Evolutionary conservation across 2,329 filamentous ascomycete genomes (phyloP).

Genomic region (Clarireedia monteithiana): DNA sequence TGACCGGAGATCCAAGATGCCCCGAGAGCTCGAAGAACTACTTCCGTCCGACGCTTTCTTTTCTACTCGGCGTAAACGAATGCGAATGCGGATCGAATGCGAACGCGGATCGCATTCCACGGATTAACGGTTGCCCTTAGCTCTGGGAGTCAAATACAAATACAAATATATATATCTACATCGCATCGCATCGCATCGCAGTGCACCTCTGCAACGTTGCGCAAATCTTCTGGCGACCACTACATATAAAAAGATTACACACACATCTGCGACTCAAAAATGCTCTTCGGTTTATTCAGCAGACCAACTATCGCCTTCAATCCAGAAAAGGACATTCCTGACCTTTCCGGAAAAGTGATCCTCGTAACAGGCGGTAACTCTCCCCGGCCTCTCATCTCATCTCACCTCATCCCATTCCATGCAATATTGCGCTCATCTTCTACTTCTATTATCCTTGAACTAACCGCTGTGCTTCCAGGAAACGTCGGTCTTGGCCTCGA

Average conservation of each 20-base stretch:
- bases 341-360: conserved; percentile 34
- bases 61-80: too few relatives aligned
- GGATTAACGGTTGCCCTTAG: too few relatives aligned
- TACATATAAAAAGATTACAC: neutral
- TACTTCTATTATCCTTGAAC: neutral
- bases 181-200: too few relatives aligned
- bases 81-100: too few relatives aligned
- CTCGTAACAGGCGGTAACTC: conserved; percentile 22
- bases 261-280: neutral
- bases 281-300: conserved; percentile 2
- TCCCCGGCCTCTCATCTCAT: neutral
- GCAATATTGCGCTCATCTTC: neutral
- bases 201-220: too few relatives aligned
- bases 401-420: too few relatives aligned
- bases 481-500: conserved; percentile 39
- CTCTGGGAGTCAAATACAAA: too few relatives aligned
- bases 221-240: neutral
- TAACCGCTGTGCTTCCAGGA: conserved; percentile 8
- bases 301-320: conserved; percentile 6
- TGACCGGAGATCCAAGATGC: too few relatives aligned
- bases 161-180: too few relatives aligned
- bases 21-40: too few relatives aligned
- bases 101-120: too few relatives aligned
- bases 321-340: conserved; percentile 28
- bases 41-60: too few relatives aligned